Evolutionary conservation across 345 rosid genomes (phyloP).

Genomic region (Acer yangbiense): DNA sequence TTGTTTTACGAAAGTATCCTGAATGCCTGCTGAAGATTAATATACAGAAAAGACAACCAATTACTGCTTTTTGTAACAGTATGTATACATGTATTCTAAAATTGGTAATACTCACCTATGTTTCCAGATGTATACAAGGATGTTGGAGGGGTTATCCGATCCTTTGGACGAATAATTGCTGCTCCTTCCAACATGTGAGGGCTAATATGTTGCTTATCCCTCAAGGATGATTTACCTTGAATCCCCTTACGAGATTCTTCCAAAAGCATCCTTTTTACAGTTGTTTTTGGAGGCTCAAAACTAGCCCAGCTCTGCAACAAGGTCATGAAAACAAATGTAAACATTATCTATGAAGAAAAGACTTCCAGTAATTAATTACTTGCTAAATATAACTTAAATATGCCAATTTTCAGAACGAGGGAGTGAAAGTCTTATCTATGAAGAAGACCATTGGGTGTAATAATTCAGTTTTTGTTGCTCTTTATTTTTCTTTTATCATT

Average conservation of each 20-base stretch:
- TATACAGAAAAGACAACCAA: slow-evolving; percentile 19
- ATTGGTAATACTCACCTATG: slow-evolving; percentile 50
- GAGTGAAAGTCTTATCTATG: neutral
- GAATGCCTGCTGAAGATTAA: slow-evolving; percentile 43
- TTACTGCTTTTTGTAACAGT: slow-evolving; percentile 12
- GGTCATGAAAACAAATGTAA: slow-evolving; percentile 18
- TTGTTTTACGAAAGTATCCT: slow-evolving; percentile 36
- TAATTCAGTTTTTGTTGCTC: neutral
- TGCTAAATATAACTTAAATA: neutral
- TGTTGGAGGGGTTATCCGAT: slow-evolving; percentile 45
- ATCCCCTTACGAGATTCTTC: slow-evolving; percentile 53
- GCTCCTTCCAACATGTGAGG: slow-evolving; percentile 34
- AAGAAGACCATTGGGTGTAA: neutral
- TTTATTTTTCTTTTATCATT: too few species aligned
- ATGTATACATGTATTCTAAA: neutral
- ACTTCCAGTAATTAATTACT: slow-evolving; percentile 2
- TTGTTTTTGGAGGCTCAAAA: slow-evolving; percentile 92
- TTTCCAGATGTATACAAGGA: slow-evolving; percentile 33
- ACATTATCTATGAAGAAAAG: slow-evolving; percentile 5
- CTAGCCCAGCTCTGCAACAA: slow-evolving; percentile 77
- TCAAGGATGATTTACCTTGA: slow-evolving; percentile 39
- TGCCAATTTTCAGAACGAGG: neutral
- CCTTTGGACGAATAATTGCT: slow-evolving; percentile 40
- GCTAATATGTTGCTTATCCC: slow-evolving; percentile 40
- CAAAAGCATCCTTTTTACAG: slow-evolving; percentile 80